Evolutionary conservation across 257 asterid species (phyloP).

Genomic region (Nyctanthes arbortristis): DNA sequence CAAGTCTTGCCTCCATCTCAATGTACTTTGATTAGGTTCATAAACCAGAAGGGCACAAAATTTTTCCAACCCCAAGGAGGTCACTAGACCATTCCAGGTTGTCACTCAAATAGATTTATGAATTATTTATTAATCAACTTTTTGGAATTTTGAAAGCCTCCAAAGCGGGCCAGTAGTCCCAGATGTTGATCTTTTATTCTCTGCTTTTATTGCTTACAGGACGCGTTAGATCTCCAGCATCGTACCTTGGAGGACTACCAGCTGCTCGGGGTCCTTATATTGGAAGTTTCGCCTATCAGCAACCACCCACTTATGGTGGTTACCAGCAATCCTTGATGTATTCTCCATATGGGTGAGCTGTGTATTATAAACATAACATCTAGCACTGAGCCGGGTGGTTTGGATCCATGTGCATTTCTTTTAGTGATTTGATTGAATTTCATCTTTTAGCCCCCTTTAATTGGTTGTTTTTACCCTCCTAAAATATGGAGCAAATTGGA

Average conservation of each 20-base stretch:
- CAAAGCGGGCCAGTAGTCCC: not conserved
- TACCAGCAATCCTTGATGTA: conserved; percentile 89
- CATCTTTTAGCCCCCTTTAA: too few relatives aligned
- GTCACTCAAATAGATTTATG: not conserved
- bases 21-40: not conserved
- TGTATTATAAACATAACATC: not conserved
- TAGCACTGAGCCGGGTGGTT: not conserved
- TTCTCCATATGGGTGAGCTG: conserved; percentile 87
- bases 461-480: too few relatives aligned
- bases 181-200: not conserved
- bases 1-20: not conserved
- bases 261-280: conserved; percentile 80
- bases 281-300: conserved; percentile 85
- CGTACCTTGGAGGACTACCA: conserved; percentile 69
- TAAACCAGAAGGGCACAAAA: not conserved
- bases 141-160: not conserved
- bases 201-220: conserved; percentile 48
- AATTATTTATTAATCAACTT: not conserved
- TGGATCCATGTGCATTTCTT: not conserved
- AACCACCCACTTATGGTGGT: conserved; percentile 70
- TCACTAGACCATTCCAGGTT: not conserved
- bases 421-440: not conserved
- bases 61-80: not conserved
- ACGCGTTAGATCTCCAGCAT: conserved; percentile 78
- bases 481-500: not conserved